Conservation (phyloP, 2,329 filamentous ascomycete genomes). For the Sphaceloma murrayae region DNA sequence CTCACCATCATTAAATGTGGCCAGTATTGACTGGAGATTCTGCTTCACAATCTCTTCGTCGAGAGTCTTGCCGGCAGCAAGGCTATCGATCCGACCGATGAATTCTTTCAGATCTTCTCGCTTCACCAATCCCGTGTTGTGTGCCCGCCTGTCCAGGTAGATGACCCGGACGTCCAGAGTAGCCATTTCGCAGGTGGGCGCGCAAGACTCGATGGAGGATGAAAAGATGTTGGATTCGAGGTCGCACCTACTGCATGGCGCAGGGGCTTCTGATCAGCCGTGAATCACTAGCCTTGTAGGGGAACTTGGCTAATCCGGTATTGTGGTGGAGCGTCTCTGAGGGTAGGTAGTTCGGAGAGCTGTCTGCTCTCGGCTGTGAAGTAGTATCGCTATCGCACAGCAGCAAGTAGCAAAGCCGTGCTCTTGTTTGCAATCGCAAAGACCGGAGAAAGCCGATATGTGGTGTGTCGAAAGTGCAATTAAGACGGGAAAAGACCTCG, state of each 20-base stretch:
- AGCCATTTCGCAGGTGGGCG: slow-evolving; percentile 27
- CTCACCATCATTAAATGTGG: slow-evolving; percentile 35
- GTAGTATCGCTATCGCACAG: too few species aligned
- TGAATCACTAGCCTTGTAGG: too few species aligned
- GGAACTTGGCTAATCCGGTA: too few species aligned
- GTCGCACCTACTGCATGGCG: slow-evolving; percentile 12
- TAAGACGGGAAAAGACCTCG: not conserved
- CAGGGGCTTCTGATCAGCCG: too few species aligned
- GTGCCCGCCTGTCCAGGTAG: slow-evolving; percentile 36
- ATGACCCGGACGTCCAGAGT: slow-evolving; percentile 38
- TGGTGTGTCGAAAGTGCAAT: slow-evolving; percentile 1
- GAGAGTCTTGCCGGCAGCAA: slow-evolving; percentile 21
- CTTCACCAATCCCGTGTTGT: slow-evolving; percentile 19
- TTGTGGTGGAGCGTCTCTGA: too few species aligned
- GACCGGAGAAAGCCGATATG: not conserved
- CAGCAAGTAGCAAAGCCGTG: too few species aligned
- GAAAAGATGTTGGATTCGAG: not conserved
- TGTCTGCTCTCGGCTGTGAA: too few species aligned
- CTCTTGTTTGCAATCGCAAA: too few species aligned
- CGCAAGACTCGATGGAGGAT: too few species aligned
- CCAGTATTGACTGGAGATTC: slow-evolving; percentile 34
- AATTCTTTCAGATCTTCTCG: slow-evolving; percentile 31
- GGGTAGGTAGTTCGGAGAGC: too few species aligned
- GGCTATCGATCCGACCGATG: slow-evolving; percentile 22
- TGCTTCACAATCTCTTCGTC: slow-evolving; percentile 29